These are phyloP conservation scores for Ophiostoma novo-ulmi DNA, from an alignment of 2,329 filamentous ascomycete species.

Conservation along the genomic window DNA sequence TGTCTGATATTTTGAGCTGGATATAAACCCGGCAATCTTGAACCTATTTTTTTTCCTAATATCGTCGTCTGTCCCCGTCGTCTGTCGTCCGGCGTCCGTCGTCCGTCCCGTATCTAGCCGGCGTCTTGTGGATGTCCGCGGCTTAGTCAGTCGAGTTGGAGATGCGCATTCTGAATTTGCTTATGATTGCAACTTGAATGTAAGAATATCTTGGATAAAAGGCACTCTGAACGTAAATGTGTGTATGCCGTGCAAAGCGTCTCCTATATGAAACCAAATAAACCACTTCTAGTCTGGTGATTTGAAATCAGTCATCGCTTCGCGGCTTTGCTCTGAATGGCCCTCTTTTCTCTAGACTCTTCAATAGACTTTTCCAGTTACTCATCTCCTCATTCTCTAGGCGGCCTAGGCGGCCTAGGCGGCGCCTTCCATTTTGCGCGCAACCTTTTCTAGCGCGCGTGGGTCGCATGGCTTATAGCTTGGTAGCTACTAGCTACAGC, in stretches of 20 bases:
- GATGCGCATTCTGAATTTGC: not conserved
- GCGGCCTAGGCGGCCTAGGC: not conserved
- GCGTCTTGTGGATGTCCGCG: not conserved
- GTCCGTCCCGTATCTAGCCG: not conserved
- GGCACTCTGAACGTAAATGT: not conserved
- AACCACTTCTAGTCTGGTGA: not conserved
- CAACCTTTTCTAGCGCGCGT: slow-evolving; percentile 7
- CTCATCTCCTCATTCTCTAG: too few relatives aligned
- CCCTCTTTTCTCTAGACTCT: slow-evolving; percentile 5
- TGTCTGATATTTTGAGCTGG: not conserved
- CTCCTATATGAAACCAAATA: not conserved
- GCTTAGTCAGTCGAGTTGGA: not conserved
- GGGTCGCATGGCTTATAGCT: not conserved
- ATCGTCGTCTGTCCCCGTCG: not conserved
- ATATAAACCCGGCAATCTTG: not conserved
- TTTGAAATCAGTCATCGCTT: slow-evolving; percentile 17
- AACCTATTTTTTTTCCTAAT: not conserved
- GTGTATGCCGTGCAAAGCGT: not conserved
- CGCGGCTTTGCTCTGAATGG: not conserved
- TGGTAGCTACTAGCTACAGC: slow-evolving; percentile 2
- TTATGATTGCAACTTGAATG: not conserved
- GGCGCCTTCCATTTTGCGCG: not conserved
- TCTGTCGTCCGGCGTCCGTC: not conserved
- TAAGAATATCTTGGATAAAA: not conserved
- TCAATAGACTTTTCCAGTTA: not conserved